Evolutionary conservation across 768 basidiomycete genomes (phyloP).

Genomic region (Russula griseocarnosa): DNA sequence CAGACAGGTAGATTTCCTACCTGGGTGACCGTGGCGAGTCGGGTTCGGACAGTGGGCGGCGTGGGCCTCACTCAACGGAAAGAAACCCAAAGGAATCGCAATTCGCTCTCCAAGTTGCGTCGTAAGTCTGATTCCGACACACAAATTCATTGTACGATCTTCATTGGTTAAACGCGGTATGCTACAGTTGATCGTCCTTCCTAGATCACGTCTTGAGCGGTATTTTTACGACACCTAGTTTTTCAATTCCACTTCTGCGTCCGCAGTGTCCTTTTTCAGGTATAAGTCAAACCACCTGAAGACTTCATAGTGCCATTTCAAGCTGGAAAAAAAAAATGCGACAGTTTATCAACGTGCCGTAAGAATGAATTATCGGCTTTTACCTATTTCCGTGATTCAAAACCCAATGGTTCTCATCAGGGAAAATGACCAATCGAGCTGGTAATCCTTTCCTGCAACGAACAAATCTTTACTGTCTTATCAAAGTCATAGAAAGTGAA

Average conservation of each 20-base stretch:
- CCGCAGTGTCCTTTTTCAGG: constrained; percentile 39
- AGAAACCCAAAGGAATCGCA: too few species aligned
- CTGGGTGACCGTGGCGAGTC: too few species aligned
- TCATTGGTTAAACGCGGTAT: neutral
- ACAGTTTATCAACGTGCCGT: neutral
- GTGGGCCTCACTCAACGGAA: too few species aligned
- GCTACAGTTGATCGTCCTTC: neutral
- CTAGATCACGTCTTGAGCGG: neutral
- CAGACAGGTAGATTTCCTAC: too few species aligned
- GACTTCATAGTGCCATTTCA: constrained; percentile 96
- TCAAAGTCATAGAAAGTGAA: neutral
- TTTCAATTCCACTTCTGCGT: constrained; percentile 4
- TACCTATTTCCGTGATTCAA: constrained; percentile 73
- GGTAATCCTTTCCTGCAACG: constrained; percentile 58
- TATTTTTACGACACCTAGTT: constrained; percentile 3
- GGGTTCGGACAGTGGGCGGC: too few species aligned
- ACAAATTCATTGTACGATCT: too few species aligned
- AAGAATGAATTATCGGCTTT: constrained; percentile 28
- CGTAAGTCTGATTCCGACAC: too few species aligned
- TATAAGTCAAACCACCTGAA: constrained; percentile 84
- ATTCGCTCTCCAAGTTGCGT: too few species aligned
- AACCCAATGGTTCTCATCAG: constrained; percentile 93
- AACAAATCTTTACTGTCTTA: constrained; percentile 3
- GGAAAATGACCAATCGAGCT: constrained; percentile 77
- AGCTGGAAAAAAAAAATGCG: constrained; percentile 37